Evolutionary conservation across 2,329 filamentous ascomycete genomes (phyloP).

Genomic region (Nemania serpens): DNA sequence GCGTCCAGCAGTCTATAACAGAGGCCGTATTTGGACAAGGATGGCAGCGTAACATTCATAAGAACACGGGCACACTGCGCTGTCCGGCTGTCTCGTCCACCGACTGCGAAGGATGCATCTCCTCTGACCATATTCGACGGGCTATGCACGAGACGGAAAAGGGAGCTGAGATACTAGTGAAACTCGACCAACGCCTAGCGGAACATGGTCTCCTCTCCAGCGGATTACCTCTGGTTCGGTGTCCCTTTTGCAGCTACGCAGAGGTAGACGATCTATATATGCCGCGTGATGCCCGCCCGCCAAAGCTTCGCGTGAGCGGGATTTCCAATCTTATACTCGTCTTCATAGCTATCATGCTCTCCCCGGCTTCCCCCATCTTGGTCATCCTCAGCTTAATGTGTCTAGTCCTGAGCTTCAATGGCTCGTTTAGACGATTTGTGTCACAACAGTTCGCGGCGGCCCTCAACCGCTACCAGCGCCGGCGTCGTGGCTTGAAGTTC

Average conservation of each 20-base stretch:
- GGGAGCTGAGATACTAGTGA: slow-evolving; percentile 71
- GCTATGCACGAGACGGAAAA: slow-evolving; percentile 73
- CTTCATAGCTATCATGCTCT: slow-evolving; percentile 38
- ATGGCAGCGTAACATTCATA: slow-evolving; percentile 80
- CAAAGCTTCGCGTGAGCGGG: slow-evolving; percentile 60
- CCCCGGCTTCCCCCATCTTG: slow-evolving; percentile 62
- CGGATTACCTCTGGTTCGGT: slow-evolving; percentile 75
- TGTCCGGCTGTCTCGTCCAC: slow-evolving; percentile 78
- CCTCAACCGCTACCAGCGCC: slow-evolving; percentile 69
- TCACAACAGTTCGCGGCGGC: slow-evolving; percentile 60
- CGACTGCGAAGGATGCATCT: slow-evolving; percentile 76
- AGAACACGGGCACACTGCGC: slow-evolving; percentile 72
- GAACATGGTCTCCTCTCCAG: slow-evolving; percentile 76
- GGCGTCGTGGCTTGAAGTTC: slow-evolving; percentile 76
- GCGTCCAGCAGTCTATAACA: slow-evolving; percentile 78
- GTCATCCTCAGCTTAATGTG: slow-evolving; percentile 49
- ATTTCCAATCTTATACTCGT: slow-evolving; percentile 48
- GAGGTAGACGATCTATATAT: slow-evolving; percentile 81
- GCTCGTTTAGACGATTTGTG: slow-evolving; percentile 49
- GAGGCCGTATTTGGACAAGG: slow-evolving; percentile 94
- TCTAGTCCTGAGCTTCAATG: slow-evolving; percentile 48
- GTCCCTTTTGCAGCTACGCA: slow-evolving; percentile 90
- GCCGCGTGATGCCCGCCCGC: slow-evolving; percentile 57
- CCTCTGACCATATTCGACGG: slow-evolving; percentile 69
- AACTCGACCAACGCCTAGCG: slow-evolving; percentile 78